Base-by-base conservation (phyloP, 176 grass and related monocot genomes). In the Guadua angustifolia region DNA sequence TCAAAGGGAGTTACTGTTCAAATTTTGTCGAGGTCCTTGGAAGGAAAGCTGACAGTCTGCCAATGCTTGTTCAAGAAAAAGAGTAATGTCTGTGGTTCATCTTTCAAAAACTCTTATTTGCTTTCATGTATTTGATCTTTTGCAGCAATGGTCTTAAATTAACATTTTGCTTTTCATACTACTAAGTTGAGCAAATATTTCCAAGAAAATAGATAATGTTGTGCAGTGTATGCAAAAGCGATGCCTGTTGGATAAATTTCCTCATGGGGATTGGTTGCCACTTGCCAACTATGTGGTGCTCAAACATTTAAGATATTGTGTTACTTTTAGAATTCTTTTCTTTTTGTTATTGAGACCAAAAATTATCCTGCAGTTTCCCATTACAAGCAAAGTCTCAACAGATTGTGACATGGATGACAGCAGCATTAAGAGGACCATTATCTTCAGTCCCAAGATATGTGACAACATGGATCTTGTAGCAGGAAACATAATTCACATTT, bases 391-490 rank as follows among this genome's bases (percentile, higher is more conserved):
- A 44, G 68, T 60, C 33, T 77, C 51, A 47, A 83, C 47, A 46
- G 74, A 89, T 71, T 24, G 55, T 15, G 13, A 35, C 36, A 89
- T 88, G 60, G 75, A 81, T 76, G 56, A 42, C 68, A 87, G 66
- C 44, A 80, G 56, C 55, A 79, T 40, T 7, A 83, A 84, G 69
- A 91, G 76, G 79, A 98, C 56, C 12, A 79, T 93, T 58, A 93
- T 98, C 80, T 98, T 98, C 80, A 92, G 84, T 82, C 86, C 93
- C 26, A 98, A 92, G 88, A 77, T 92, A 82, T 98, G 95, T 83
- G 89, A 76, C 39, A 85, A 70, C 25, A 89, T 88, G 83, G 95
- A 93, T 75, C 87, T 95, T 87, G 71, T 92, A 67, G 90, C 84
- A 82, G 95, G 95, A 74, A 90, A 86, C 56, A 33, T 83, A 9